Conservation (phyloP, 2,329 filamentous ascomycete genomes). For the Stylonectria norvegica region DNA sequence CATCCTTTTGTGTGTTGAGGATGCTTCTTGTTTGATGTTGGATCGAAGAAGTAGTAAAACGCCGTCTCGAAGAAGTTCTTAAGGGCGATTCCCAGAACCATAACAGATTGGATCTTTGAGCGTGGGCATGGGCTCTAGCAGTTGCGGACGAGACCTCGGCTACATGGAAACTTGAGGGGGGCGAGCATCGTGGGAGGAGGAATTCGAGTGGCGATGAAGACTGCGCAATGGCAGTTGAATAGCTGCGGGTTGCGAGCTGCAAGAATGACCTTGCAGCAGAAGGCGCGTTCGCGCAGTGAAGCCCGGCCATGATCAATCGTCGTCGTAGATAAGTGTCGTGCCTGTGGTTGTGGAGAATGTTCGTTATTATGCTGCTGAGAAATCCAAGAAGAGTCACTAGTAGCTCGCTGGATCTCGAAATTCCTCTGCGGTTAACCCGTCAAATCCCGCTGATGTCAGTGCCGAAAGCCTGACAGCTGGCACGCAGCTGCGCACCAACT, state of each 20-base stretch:
- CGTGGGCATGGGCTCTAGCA: neutral
- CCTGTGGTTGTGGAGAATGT: no score
- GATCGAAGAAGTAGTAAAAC: constrained; percentile 38
- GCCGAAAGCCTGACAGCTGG: neutral
- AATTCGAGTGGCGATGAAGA: constrained; percentile 35
- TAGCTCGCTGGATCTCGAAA: constrained; percentile 20
- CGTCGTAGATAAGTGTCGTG: neutral
- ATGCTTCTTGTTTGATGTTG: constrained; percentile 47
- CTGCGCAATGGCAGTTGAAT: constrained; percentile 23
- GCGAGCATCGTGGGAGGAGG: constrained; percentile 35
- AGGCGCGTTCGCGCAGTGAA: constrained; percentile 39
- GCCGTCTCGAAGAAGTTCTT: constrained; percentile 12
- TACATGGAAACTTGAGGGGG: constrained; percentile 9
- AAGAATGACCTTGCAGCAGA: constrained; percentile 40
- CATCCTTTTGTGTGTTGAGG: constrained; percentile 72
- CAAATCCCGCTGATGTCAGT: neutral
- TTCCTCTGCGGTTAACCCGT: constrained; percentile 13
- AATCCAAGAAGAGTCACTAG: constrained; percentile 22
- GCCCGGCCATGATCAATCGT: constrained; percentile 28
- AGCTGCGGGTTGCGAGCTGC: constrained; percentile 38
- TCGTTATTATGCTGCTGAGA: constrained; percentile 26
- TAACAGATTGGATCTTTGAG: neutral
- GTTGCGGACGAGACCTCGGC: neutral
- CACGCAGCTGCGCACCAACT: neutral
- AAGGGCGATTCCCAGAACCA: constrained; percentile 5